A percentile compares a stretch with the other conserved stretches of the same genome.
These are phyloP conservation scores for Penicillium cataractarum DNA, from an alignment of 495 filamentous ascomycete species.

Conservation along the genomic window DNA sequence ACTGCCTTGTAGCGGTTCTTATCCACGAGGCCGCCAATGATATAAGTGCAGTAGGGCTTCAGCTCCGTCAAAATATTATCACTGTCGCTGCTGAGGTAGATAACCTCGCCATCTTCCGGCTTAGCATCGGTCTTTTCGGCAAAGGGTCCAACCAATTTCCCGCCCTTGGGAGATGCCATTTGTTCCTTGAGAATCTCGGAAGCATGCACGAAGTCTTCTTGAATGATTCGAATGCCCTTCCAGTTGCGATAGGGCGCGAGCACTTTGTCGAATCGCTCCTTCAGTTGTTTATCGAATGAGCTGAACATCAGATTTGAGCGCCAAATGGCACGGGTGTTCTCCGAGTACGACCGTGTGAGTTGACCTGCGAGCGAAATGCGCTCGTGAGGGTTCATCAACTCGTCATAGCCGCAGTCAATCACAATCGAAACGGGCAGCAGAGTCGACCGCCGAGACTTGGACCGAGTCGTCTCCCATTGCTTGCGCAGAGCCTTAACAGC, in stretches of 20 bases:
- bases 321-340: slow-evolving; percentile 69
- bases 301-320: slow-evolving; percentile 72
- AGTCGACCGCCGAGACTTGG: slow-evolving; percentile 40
- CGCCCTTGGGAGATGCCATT: slow-evolving; percentile 59
- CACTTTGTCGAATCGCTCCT: slow-evolving; percentile 75
- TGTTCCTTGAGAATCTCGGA: slow-evolving; percentile 59
- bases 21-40: slow-evolving; percentile 94
- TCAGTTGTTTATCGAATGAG: slow-evolving; percentile 75
- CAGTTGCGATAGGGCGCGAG: slow-evolving; percentile 71
- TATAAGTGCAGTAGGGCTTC: slow-evolving; percentile 84
- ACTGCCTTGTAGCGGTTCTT: slow-evolving; percentile 93
- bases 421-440: slow-evolving; percentile 76
- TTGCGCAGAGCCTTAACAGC: slow-evolving; percentile 40
- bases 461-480: slow-evolving; percentile 33
- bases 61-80: slow-evolving; percentile 77
- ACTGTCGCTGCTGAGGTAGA: slow-evolving; percentile 90
- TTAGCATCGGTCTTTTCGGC: slow-evolving; percentile 43
- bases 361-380: slow-evolving; percentile 79
- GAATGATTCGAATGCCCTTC: slow-evolving; percentile 73
- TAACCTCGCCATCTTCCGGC: slow-evolving; percentile 58
- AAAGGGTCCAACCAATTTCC: slow-evolving; percentile 58
- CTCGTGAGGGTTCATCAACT: slow-evolving; percentile 83
- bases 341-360: slow-evolving; percentile 84
- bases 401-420: slow-evolving; percentile 90
- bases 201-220: slow-evolving; percentile 69